phyloP scores from a whole-genome alignment of 1,284 basidiomycete species.

The Sporisorium sorghi region DNA sequence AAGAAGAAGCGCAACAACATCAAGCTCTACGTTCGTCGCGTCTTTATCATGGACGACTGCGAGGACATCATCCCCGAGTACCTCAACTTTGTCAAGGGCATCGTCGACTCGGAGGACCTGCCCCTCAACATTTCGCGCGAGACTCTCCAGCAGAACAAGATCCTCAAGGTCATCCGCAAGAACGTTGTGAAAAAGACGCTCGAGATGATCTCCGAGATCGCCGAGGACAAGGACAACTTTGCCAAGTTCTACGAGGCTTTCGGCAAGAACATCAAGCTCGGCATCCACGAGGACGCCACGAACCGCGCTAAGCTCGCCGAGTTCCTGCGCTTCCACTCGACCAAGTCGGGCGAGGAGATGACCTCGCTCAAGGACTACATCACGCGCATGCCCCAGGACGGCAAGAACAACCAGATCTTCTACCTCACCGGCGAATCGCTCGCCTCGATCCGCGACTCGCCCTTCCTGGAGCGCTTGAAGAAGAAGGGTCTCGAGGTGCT shows the following conservation, averaged over 20 bases:
- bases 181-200: constrained; percentile 94
- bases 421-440: constrained; percentile 95
- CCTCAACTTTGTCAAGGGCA: constrained; percentile 98
- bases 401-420: constrained; percentile 97
- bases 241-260: constrained; percentile 93
- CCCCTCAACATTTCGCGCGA: constrained; percentile 99
- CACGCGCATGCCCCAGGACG: constrained; percentile 98
- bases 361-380: constrained; percentile 99
- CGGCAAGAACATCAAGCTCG: constrained; percentile 76
- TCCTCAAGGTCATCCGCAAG: constrained; percentile 95
- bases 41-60: constrained; percentile 99
- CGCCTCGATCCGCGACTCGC: constrained; percentile 88
- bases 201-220: constrained; percentile 94
- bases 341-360: constrained; percentile 91
- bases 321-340: constrained; percentile 98
- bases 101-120: constrained; percentile 98
- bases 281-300: constrained; percentile 98
- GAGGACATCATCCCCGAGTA: constrained; percentile 99
- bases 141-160: constrained; percentile 99
- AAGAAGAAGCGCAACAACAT: constrained; percentile 99
- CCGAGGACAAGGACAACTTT: constrained; percentile 99
- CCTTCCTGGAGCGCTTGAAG: constrained; percentile 99
- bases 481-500: constrained; percentile 99
- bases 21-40: constrained; percentile 99
- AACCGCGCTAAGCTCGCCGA: constrained; percentile 99